phyloP scores from a whole-genome alignment of 495 filamentous ascomycete species.

The Mytilinidion resinicola region DNA sequence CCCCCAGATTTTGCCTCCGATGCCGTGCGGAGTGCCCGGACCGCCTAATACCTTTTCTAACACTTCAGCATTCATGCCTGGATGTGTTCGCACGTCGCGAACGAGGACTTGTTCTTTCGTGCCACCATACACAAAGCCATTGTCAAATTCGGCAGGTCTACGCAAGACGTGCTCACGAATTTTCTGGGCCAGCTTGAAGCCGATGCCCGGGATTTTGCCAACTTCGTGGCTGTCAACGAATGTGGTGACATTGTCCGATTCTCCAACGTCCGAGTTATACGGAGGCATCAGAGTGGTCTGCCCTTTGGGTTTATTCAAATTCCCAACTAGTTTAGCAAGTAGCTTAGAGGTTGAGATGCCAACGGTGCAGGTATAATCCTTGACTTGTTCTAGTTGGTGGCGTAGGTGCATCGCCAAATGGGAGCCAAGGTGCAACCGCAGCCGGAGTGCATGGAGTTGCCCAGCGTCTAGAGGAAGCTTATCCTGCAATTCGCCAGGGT shows the following conservation, averaged over 20 bases:
- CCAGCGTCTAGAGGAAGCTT: not conserved
- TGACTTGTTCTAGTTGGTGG: slow-evolving; percentile 62
- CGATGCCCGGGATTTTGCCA: slow-evolving; percentile 79
- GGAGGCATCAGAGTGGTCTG: slow-evolving; percentile 77
- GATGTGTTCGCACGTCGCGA: slow-evolving; percentile 54
- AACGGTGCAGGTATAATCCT: slow-evolving; percentile 79
- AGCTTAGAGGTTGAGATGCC: slow-evolving; percentile 82
- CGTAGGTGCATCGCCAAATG: slow-evolving; percentile 72
- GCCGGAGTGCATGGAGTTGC: slow-evolving; percentile 20
- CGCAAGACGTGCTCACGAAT: slow-evolving; percentile 57
- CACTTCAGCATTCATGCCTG: slow-evolving; percentile 51
- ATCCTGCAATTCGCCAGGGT: slow-evolving; percentile 35
- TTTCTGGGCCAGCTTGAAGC: slow-evolving; percentile 66
- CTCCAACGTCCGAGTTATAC: slow-evolving; percentile 33
- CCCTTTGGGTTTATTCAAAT: slow-evolving; percentile 73
- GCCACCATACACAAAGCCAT: slow-evolving; percentile 40
- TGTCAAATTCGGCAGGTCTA: slow-evolving; percentile 37
- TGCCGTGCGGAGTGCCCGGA: slow-evolving; percentile 59
- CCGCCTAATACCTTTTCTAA: slow-evolving; percentile 62
- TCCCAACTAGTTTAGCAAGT: slow-evolving; percentile 77
- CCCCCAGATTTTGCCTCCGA: slow-evolving; percentile 57
- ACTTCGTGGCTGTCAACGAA: slow-evolving; percentile 77
- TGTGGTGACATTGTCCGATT: slow-evolving; percentile 44
- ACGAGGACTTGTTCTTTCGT: slow-evolving; percentile 57
- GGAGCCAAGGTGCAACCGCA: slow-evolving; percentile 37